Conservation (phyloP, 345 rosid genomes). For the Bruguiera parviflora region DNA sequence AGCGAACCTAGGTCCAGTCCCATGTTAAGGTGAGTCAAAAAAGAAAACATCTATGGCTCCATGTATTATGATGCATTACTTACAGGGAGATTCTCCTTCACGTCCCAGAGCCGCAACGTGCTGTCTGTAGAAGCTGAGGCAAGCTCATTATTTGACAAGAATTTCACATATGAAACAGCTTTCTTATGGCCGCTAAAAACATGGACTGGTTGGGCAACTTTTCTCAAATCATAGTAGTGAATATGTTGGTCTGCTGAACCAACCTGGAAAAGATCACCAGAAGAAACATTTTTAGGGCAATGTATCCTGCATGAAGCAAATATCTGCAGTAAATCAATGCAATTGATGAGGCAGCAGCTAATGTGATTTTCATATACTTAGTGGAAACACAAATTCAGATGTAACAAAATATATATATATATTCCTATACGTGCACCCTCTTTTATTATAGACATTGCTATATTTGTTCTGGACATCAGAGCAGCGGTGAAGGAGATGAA, state of each 20-base stretch:
- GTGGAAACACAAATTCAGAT: neutral
- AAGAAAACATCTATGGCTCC: too few species aligned
- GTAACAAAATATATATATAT: too few species aligned
- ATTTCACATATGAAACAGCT: slow-evolving; percentile 94
- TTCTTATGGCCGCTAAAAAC: slow-evolving; percentile 89
- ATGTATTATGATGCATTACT: slow-evolving; percentile 24
- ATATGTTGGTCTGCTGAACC: slow-evolving; percentile 97
- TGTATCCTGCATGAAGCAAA: neutral
- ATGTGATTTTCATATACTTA: neutral
- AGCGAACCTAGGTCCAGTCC: neutral
- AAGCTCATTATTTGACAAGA: slow-evolving; percentile 87
- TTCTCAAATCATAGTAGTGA: slow-evolving; percentile 87
- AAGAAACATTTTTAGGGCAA: neutral
- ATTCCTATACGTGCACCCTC: neutral
- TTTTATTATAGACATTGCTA: too few species aligned
- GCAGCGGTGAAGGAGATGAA: neutral
- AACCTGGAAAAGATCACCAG: slow-evolving; percentile 49
- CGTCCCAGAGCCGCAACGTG: slow-evolving; percentile 92
- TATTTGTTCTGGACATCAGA: neutral
- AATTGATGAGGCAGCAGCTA: neutral
- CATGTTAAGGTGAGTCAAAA: neutral
- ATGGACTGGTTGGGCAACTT: slow-evolving; percentile 76
- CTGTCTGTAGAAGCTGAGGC: slow-evolving; percentile 98
- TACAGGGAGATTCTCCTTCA: slow-evolving; percentile 79
- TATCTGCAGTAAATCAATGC: neutral